Conservation (phyloP, 805 yeast genomes). For the Monosporozyma unispora region DNA sequence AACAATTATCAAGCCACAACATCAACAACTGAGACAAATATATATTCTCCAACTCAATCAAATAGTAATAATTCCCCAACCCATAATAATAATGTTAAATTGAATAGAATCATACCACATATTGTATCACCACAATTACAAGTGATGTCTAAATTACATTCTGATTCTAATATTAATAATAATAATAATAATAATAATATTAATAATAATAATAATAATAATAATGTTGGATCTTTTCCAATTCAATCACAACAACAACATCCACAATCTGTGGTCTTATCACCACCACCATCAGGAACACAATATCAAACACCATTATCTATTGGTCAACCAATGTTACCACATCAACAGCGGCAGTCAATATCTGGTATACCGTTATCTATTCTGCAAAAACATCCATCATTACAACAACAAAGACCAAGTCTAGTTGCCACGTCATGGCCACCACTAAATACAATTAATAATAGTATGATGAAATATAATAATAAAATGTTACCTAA, state of each 20-base stretch:
- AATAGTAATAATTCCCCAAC: not conserved
- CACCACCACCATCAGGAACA: not conserved
- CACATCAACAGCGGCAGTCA: not conserved
- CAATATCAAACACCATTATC: not conserved
- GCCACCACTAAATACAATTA: not conserved
- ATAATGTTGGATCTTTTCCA: not conserved
- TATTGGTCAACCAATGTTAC: not conserved
- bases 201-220: not conserved
- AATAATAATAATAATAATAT: too few relatives aligned
- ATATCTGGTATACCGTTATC: not conserved
- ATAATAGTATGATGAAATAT: not conserved
- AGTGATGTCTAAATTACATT: too few relatives aligned
- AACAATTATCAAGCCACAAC: not conserved
- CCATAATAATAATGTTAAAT: not conserved
- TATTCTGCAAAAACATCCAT: not conserved
- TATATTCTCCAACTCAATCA: not conserved
- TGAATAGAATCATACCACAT: not conserved
- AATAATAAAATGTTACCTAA: not conserved
- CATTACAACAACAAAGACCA: not conserved
- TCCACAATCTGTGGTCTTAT: not conserved
- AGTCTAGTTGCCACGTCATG: not conserved
- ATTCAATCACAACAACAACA: not conserved
- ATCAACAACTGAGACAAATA: not conserved
- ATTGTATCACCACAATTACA: not conserved
- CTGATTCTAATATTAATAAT: not conserved